Evolutionary conservation across 2,329 filamentous ascomycete genomes (phyloP).

Genomic region (Gremmenia infestans): DNA sequence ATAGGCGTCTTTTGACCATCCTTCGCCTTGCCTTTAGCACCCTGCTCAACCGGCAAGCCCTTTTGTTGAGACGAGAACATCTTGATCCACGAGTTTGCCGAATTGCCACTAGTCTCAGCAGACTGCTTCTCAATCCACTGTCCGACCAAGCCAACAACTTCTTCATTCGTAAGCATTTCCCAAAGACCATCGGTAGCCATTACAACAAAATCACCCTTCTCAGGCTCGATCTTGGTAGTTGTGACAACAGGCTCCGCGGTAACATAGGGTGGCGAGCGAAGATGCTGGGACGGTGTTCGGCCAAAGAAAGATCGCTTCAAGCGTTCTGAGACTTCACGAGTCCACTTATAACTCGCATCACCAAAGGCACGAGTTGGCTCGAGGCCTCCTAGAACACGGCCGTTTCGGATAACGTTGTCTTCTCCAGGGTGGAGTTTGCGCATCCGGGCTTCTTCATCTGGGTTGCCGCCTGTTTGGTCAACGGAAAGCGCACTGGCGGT

Average conservation of each 20-base stretch:
- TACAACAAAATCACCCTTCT: conserved; percentile 90
- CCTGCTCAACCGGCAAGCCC: conserved; percentile 71
- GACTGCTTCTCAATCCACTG: conserved; percentile 88
- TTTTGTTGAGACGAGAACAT: conserved; percentile 51
- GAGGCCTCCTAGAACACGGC: conserved; percentile 83
- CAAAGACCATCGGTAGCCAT: conserved; percentile 95
- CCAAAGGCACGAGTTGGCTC: conserved; percentile 94
- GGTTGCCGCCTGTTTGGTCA: conserved; percentile 89
- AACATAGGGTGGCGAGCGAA: conserved; percentile 93
- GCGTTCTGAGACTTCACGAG: conserved; percentile 73
- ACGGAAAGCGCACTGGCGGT: conserved; percentile 82
- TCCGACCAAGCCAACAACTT: conserved; percentile 92
- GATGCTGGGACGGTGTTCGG: conserved; percentile 65
- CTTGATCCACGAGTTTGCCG: conserved; percentile 60
- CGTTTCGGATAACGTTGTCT: conserved; percentile 79
- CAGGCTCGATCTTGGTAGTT: conserved; percentile 83
- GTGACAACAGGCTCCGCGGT: conserved; percentile 94
- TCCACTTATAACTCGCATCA: conserved; percentile 97
- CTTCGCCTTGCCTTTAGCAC: conserved; percentile 33
- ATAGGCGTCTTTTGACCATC: conserved; percentile 83
- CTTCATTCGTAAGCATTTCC: conserved; percentile 99
- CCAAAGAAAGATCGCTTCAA: conserved; percentile 86
- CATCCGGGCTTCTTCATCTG: conserved; percentile 76
- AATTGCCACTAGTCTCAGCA: conserved; percentile 27
- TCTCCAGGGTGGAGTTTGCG: conserved; percentile 85